Base-by-base conservation (phyloP, 2,329 filamentous ascomycete species). In the Stemphylium beticola region DNA sequence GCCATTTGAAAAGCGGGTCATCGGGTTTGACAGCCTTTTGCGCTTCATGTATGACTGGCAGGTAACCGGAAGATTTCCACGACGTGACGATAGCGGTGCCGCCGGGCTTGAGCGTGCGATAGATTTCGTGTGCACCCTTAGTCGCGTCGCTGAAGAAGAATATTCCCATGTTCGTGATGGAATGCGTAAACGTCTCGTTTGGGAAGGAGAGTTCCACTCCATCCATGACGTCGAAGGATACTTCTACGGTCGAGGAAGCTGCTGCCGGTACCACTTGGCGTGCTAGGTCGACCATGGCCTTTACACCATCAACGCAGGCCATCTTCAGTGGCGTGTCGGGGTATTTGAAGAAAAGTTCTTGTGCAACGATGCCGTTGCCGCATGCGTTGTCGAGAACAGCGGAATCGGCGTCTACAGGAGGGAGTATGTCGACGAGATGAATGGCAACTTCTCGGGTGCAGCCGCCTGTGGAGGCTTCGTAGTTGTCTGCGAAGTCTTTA, bases 151-250 rank as follows among this genome's bases (percentile, higher is more conserved):
- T 22, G 44, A 74, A 76, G 52, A 74, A 74, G 17, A 75, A 55
- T 26, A 78, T 67, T 3, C 75, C 75, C 40, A 77, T 67, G 58
- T 74, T 77, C 3, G 74, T 78, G 53, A 79, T 62, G 4, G 63
- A 68, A 55, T 76, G 72, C 0, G 69, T 72, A 53, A 78, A 78
- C 3, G 49, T 54, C 2, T 64, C 58, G 41, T 76, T 71, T 0
- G 62, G 44, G 29, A 68, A 60, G 1, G 36, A n/a, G 4, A 68
- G 46, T 4, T 42, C 39, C n/a, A 66, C 59, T 8, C 52, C 44
- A 4, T 36, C 29, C 49, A 53, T 49, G 11, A 49, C 36, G 4
- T 56, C 44, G 18, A 49, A 53, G 15, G 43, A 36, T 0, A 54
- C 9, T 5, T 2, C 41, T 10, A 40, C 44, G 3, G 29, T 18